Evolutionary conservation across 148 eudicot genomes (phyloP).

Genomic region (Chenopodium album): DNA sequence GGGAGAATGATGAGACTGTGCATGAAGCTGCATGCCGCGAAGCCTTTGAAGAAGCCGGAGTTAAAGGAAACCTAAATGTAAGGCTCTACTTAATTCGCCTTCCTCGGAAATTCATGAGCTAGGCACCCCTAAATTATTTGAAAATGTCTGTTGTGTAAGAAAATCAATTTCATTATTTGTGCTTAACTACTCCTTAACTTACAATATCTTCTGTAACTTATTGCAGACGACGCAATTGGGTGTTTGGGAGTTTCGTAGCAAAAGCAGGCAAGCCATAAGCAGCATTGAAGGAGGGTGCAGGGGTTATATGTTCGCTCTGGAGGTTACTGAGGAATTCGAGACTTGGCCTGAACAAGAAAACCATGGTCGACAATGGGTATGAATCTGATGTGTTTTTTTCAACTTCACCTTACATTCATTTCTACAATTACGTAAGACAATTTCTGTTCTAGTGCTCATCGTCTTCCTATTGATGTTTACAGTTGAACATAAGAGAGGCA

Average conservation of each 20-base stretch:
- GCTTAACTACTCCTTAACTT: background rate
- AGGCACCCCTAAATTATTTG: background rate
- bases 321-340: conserved; percentile 54
- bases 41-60: conserved; percentile 61
- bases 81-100: background rate
- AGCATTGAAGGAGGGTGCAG: conserved; percentile 49
- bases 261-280: conserved; percentile 42
- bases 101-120: background rate
- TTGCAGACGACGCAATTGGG: conserved; percentile 40
- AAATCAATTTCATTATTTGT: background rate
- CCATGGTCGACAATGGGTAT: conserved; percentile 48
- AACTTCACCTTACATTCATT: background rate
- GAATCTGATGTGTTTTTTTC: background rate
- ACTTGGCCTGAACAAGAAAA: conserved; percentile 55
- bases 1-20: conserved; percentile 56
- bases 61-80: conserved; percentile 47
- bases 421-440: background rate
- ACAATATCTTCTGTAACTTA: background rate
- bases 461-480: background rate
- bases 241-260: conserved; percentile 56
- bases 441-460: background rate
- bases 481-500: conserved; percentile 41
- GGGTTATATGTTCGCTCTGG: conserved; percentile 52
- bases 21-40: conserved; percentile 58
- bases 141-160: background rate